Evolutionary conservation across 1,284 basidiomycete species (phyloP).

Genomic region (Cryptococcus sp.): DNA sequence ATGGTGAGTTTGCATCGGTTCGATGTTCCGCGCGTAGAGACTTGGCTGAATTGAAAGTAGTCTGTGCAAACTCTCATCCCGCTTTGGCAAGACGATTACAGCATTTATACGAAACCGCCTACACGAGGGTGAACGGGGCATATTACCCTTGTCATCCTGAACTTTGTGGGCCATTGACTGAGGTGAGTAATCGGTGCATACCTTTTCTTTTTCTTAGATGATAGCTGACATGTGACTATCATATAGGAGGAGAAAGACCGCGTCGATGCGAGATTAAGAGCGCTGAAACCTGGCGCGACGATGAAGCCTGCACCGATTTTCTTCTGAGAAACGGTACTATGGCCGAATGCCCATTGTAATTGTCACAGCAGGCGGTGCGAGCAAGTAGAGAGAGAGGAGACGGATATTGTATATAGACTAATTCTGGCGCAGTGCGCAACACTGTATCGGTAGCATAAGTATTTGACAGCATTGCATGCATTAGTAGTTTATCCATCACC

Average conservation of each 20-base stretch:
- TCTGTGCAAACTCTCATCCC: slow-evolving; percentile 47
- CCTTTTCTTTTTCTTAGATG: too few species aligned
- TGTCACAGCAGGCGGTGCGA: not conserved
- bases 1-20: slow-evolving; percentile 28
- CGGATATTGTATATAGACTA: too few species aligned
- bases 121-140: slow-evolving; percentile 42
- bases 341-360: not conserved
- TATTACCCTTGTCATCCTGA: slow-evolving; percentile 50
- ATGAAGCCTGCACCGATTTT: slow-evolving; percentile 44
- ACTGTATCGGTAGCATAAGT: too few species aligned
- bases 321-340: slow-evolving; percentile 25
- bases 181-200: slow-evolving; percentile 26
- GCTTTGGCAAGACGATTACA: slow-evolving; percentile 41
- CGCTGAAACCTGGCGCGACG: slow-evolving; percentile 36
- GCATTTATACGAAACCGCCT: slow-evolving; percentile 48
- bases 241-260: slow-evolving; percentile 40
- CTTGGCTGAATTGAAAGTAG: slow-evolving; percentile 15
- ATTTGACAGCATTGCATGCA: too few species aligned
- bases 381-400: not conserved
- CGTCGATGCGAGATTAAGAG: slow-evolving; percentile 39
- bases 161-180: slow-evolving; percentile 43
- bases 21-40: not conserved
- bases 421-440: too few species aligned
- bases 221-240: not conserved
- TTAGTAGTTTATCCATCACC: too few species aligned